Percentiles rank a stretch among this genome's conserved stretches.
These are phyloP conservation scores for Hsuehochloa calcarea DNA, from an alignment of 176 grass and related monocot genomes.

Conservation along the genomic window DNA sequence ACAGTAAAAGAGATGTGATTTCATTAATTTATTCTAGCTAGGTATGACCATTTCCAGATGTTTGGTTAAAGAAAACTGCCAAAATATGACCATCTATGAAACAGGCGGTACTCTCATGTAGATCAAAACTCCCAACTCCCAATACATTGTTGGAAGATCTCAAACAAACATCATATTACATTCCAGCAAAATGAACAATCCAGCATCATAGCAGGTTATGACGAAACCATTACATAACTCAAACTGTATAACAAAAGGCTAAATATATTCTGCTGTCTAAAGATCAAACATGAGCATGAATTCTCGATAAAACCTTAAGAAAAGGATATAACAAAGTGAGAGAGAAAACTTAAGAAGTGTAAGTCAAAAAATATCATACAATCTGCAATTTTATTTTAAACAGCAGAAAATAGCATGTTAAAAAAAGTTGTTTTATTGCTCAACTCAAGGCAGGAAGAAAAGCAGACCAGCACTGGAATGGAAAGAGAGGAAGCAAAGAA, in stretches of 20 bases:
- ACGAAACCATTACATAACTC: neutral
- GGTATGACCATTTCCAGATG: neutral
- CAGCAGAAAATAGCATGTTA: constrained; percentile 16
- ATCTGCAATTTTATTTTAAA: constrained; percentile 15
- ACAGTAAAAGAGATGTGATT: neutral
- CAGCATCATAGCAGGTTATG: neutral
- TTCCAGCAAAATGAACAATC: neutral
- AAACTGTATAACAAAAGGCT: neutral
- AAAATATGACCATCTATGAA: neutral
- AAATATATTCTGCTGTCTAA: neutral
- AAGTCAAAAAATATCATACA: constrained; percentile 9
- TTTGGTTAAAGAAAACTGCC: neutral
- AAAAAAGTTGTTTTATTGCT: constrained; percentile 8
- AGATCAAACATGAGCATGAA: neutral
- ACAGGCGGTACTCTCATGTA: neutral
- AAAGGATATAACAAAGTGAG: neutral
- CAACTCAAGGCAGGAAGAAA: constrained; percentile 23
- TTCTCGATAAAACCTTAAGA: neutral
- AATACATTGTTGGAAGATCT: neutral
- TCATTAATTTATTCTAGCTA: neutral
- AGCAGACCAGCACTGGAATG: constrained; percentile 26
- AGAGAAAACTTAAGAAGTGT: neutral
- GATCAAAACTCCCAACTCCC: neutral
- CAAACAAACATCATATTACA: neutral
- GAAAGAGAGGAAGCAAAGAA: constrained; percentile 30